Conservation (phyloP, 2,329 filamentous ascomycete genomes). For the Laburnicola sp. region DNA sequence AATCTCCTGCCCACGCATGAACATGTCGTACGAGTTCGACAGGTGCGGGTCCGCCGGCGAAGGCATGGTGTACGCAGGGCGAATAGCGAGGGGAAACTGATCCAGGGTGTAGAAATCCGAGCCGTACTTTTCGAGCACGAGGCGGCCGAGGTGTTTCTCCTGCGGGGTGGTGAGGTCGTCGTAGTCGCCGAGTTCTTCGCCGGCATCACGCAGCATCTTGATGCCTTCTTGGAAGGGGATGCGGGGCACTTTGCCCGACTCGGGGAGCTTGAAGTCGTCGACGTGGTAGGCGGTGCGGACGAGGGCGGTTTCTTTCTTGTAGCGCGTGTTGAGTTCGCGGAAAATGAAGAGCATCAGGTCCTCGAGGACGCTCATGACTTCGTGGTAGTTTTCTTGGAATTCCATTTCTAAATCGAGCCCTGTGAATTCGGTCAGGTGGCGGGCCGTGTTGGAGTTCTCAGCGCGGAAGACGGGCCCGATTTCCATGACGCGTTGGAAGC, state of each 20-base stretch:
- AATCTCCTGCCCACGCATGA: constrained; percentile 72
- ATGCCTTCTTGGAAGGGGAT: constrained; percentile 79
- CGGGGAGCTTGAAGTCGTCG: constrained; percentile 74
- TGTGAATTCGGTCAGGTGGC: constrained; percentile 87
- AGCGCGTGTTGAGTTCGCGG: constrained; percentile 68
- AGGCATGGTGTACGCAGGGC: constrained; percentile 91
- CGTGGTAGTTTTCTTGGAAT: constrained; percentile 75
- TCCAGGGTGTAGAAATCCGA: constrained; percentile 97
- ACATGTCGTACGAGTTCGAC: constrained; percentile 69
- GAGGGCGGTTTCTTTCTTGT: constrained; percentile 71
- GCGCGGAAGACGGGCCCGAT: constrained; percentile 82
- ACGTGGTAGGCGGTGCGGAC: constrained; percentile 74
- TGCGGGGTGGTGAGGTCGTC: constrained; percentile 81
- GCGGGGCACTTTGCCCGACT: constrained; percentile 72
- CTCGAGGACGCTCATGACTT: constrained; percentile 73
- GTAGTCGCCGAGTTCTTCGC: constrained; percentile 73
- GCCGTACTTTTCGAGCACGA: constrained; percentile 85
- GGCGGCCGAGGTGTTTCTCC: constrained; percentile 83
- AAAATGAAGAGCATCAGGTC: constrained; percentile 78
- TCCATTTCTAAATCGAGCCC: constrained; percentile 91
- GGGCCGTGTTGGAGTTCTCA: constrained; percentile 82
- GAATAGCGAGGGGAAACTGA: constrained; percentile 87
- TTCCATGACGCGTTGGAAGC: constrained; percentile 75
- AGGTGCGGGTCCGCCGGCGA: constrained; percentile 53
- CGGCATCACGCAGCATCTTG: constrained; percentile 74